Evolutionary conservation across 192 early-diverging fungal genomes (phyloP).

Genomic region (Phlyctochytrium bullatum): DNA sequence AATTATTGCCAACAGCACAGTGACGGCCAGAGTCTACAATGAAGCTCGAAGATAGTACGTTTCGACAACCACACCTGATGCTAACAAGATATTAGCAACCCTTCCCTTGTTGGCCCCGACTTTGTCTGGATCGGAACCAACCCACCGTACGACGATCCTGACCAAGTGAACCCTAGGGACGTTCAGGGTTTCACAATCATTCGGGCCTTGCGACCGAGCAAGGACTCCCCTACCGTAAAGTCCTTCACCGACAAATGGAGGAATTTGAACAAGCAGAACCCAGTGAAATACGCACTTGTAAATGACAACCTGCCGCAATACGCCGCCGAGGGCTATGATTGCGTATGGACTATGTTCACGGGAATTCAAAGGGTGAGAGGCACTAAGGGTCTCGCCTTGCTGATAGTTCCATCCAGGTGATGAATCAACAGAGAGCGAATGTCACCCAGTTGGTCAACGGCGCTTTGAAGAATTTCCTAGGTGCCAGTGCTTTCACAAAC

Average conservation of each 20-base stretch:
- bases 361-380: slow-evolving; percentile 10
- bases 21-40: slow-evolving; percentile 17
- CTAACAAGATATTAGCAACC: not conserved
- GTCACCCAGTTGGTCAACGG: not conserved
- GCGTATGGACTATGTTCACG: slow-evolving; percentile 10
- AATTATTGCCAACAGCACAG: slow-evolving; percentile 12
- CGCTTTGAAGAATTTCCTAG: not conserved
- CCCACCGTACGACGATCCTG: slow-evolving; percentile 7
- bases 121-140: slow-evolving; percentile 23
- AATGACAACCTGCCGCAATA: slow-evolving; percentile 12
- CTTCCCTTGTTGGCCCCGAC: slow-evolving; percentile 11
- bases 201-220: slow-evolving; percentile 1
- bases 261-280: not conserved
- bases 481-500: not conserved
- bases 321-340: slow-evolving; percentile 13
- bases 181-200: slow-evolving; percentile 20
- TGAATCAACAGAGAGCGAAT: not conserved
- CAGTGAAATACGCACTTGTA: not conserved
- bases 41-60: not conserved
- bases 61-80: not conserved
- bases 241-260: slow-evolving; percentile 6
- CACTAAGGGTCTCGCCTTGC: not conserved
- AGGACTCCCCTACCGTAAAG: not conserved
- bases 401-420: not conserved
- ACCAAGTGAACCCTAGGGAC: slow-evolving; percentile 9